phyloP scores from a whole-genome alignment of 352 stramenopile species.

The Phytophthora citricola region DNA sequence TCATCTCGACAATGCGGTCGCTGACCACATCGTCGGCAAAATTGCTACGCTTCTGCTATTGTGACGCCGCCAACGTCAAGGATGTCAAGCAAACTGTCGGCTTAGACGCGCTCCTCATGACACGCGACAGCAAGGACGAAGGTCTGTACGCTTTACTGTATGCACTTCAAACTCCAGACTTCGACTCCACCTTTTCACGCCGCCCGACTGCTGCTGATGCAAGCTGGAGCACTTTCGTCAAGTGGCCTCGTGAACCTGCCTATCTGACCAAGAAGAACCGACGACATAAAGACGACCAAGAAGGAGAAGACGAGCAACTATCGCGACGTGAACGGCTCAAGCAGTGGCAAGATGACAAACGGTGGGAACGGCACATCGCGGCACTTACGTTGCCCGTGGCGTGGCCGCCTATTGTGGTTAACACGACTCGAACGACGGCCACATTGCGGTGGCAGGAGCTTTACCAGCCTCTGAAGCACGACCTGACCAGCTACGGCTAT shows the following conservation, averaged over 20 bases:
- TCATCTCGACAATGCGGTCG: constrained; percentile 34
- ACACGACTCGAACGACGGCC: constrained; percentile 55
- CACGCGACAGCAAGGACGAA: constrained; percentile 13
- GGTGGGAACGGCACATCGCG: constrained; percentile 70
- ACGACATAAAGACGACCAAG: constrained; percentile 30
- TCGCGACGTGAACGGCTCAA: constrained; percentile 81
- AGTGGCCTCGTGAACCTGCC: constrained; percentile 65
- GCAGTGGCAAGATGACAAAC: constrained; percentile 80
- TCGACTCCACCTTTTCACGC: constrained; percentile 68
- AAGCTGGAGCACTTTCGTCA: constrained; percentile 58
- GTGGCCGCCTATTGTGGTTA: constrained; percentile 64
- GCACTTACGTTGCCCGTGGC: constrained; percentile 75
- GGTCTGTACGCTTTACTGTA: constrained; percentile 45
- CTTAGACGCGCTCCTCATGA: constrained; percentile 55
- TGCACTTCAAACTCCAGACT: constrained; percentile 53
- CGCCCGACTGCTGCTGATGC: constrained; percentile 42
- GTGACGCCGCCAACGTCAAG: constrained; percentile 83
- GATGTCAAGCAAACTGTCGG: constrained; percentile 59
- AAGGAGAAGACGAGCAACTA: constrained; percentile 50
- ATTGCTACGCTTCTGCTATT: constrained; percentile 74
- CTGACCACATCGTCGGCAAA: constrained; percentile 5
- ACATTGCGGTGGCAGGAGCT: constrained; percentile 81
- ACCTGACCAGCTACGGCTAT: constrained; percentile 73
- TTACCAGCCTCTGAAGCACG: constrained; percentile 63
- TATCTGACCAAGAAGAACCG: constrained; percentile 51